Evolutionary conservation across 306 rosid genomes (phyloP).

Genomic region (Cucurbita ficifolia): DNA sequence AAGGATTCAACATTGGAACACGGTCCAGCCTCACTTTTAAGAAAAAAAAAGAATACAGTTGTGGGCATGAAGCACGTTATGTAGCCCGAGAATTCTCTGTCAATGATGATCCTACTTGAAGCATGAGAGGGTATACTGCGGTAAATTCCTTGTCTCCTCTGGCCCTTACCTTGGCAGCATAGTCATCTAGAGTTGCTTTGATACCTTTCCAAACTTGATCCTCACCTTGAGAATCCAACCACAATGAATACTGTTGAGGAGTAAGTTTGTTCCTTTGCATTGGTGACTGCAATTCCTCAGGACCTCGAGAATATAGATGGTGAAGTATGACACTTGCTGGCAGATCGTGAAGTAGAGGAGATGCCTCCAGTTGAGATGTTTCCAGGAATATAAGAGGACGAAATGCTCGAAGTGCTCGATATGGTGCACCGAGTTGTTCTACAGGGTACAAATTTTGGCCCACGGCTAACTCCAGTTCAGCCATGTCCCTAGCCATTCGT

Average conservation of each 20-base stretch:
- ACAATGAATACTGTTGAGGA: conserved; percentile 73
- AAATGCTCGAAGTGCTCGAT: conserved; percentile 85
- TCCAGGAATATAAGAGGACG: conserved; percentile 98
- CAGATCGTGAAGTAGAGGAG: conserved; percentile 91
- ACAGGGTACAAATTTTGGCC: conserved; percentile 93
- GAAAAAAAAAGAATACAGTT: not conserved
- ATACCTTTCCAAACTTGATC: conserved; percentile 97
- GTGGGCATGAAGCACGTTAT: conserved; percentile 26
- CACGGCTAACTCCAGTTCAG: conserved; percentile 87
- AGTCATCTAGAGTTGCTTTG: conserved; percentile 85
- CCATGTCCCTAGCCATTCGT: conserved; percentile 99
- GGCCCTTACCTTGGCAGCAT: conserved; percentile 62
- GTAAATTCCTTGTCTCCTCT: conserved; percentile 94
- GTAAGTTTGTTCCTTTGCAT: conserved; percentile 83
- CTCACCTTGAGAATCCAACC: conserved; percentile 98
- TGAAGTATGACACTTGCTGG: conserved; percentile 78
- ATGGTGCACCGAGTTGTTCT: conserved; percentile 91
- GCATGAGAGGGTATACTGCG: conserved; percentile 90
- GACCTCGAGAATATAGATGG: conserved; percentile 87
- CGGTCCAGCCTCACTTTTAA: not conserved
- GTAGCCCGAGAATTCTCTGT: conserved; percentile 29
- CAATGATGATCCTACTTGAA: conserved; percentile 71
- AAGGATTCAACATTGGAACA: not conserved
- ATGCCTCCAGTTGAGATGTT: conserved; percentile 72
- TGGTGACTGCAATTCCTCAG: conserved; percentile 81